Evolutionary conservation across 371 early-diverging fungal species (phyloP).

Genomic region (Mortierella sp.): DNA sequence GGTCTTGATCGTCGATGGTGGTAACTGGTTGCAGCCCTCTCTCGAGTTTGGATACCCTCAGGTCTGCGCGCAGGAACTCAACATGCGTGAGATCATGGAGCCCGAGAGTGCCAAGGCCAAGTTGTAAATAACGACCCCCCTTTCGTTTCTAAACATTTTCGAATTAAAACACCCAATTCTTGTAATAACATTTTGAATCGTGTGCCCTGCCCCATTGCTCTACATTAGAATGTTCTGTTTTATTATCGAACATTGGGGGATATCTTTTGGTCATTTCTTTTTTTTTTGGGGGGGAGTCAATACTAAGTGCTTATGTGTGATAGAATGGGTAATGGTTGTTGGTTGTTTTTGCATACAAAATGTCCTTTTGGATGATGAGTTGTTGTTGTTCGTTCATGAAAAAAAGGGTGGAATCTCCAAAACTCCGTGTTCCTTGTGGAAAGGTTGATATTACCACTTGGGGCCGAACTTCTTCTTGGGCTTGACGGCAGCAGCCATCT

Average conservation of each 20-base stretch:
- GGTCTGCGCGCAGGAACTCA: constrained; percentile 47
- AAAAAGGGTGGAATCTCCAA: background rate
- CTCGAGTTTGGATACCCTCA: constrained; percentile 50
- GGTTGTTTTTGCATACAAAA: background rate
- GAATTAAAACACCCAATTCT: background rate
- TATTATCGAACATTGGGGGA: constrained; percentile 1
- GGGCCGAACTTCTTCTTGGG: constrained; percentile 50
- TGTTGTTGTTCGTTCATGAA: background rate
- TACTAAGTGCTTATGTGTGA: background rate
- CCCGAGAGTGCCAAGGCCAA: constrained; percentile 47
- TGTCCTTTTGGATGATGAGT: background rate
- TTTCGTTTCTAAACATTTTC: background rate
- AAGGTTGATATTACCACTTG: constrained; percentile 29
- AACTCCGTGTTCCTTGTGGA: background rate
- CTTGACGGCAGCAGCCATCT: constrained; percentile 42
- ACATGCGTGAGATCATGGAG: constrained; percentile 57
- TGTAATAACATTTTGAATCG: too few relatives aligned
- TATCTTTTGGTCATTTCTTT: background rate
- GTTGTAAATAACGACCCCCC: constrained; percentile 17
- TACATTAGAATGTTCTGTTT: background rate
- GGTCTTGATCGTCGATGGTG: constrained; percentile 83
- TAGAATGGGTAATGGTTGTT: background rate
- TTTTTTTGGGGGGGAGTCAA: background rate
- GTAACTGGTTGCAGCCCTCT: constrained; percentile 66
- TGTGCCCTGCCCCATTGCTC: background rate